These are phyloP conservation scores for Dichotomocladium elegans DNA, from an alignment of 371 early-diverging fungal genomes.

Conservation along the genomic window DNA sequence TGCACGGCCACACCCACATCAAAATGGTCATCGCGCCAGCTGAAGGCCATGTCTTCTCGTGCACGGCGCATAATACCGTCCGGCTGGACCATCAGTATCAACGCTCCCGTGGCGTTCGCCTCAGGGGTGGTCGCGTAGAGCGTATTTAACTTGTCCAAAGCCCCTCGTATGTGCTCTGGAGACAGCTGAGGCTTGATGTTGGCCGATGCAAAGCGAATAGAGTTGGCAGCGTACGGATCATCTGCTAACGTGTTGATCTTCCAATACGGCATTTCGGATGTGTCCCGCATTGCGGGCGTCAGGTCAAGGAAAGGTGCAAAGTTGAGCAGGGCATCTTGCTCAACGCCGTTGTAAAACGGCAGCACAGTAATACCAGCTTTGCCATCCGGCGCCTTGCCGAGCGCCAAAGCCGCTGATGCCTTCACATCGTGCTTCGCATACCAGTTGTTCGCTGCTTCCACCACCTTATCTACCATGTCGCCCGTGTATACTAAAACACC, in stretches of 20 bases:
- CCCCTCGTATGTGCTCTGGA: constrained; percentile 12
- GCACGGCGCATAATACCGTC: constrained; percentile 17
- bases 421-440: constrained; percentile 18
- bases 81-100: constrained; percentile 18
- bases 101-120: constrained; percentile 11
- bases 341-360: constrained; percentile 20
- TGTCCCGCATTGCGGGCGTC: neutral
- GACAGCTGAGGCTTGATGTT: constrained; percentile 14
- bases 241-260: constrained; percentile 19
- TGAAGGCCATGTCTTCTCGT: constrained; percentile 20
- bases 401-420: constrained; percentile 18
- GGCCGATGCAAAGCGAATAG: constrained; percentile 24
- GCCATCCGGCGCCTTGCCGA: constrained; percentile 18
- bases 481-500: constrained; percentile 16
- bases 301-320: constrained; percentile 21
- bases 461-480: constrained; percentile 11
- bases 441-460: constrained; percentile 26
- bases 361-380: constrained; percentile 15
- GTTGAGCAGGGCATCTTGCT: constrained; percentile 11
- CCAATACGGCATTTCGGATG: constrained; percentile 20
- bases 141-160: constrained; percentile 9
- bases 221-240: constrained; percentile 8
- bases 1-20: constrained; percentile 22
- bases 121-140: constrained; percentile 12
- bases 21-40: constrained; percentile 26